Evolutionary conservation across 441 rosid species (phyloP), one percentile per base, ranked within the genome.

Genomic region (Rhodomyrtus psidioides): DNA sequence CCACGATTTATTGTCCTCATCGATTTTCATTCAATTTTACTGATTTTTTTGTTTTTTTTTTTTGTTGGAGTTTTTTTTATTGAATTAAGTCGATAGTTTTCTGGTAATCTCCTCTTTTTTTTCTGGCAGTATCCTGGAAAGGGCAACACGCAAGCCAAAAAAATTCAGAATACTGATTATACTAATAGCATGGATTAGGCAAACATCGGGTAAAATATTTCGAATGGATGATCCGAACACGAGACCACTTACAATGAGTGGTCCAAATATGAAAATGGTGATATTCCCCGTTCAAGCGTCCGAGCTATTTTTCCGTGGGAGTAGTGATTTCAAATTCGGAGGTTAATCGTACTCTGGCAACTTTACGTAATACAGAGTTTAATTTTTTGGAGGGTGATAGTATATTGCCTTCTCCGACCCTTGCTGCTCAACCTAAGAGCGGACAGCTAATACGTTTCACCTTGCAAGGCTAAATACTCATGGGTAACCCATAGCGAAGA

Each of bases 151-250:
- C 24, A 17, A 62, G 24, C 26, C 4, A 9, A 49, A 49, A 49
- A 1, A 4, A 17, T 3, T 30, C 39, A 49, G n/a, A 65, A 8
- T 30, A 62, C 9, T 62, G 5, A 30, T 30, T 30, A 17, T 19
- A 65, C 6, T 65, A 34, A 34, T 9, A 34, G 6, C 49, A 34
- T 65, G n/a, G 13, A 19, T 70, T 34, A 70, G 0, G 44, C 13
- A 65, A 34, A 5, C 0, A 4, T 19, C 10, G 49, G 17, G 2
- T 39, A 8, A 34, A 34, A 34, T 65, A 34, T 65, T 65, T 34
- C 0, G 0, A 65, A 65, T 1, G 4, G 1, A 34, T 9, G 26
- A 30, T 17, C 2, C 0, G 30, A 8, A 30, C 1, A 65, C 8
- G 1, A 65, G n/a, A 34, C 0, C 1, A 4, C 19, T 34, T 4